A percentile compares a stretch with the other conserved stretches of the same genome.
Conservation (phyloP, 345 rosid species). For the Barbarea vulgaris region DNA sequence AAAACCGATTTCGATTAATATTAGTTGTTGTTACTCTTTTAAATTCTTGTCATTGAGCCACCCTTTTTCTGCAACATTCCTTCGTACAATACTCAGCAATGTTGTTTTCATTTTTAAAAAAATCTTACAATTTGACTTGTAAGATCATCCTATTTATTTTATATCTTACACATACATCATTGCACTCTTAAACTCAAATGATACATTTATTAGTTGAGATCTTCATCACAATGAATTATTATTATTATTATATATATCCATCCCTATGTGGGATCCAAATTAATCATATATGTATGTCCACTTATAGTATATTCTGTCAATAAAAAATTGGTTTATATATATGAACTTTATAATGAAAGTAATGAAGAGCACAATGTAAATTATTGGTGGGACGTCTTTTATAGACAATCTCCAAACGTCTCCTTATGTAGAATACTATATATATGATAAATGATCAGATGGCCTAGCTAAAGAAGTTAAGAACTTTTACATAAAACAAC, state of each 20-base stretch:
- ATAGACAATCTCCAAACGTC: background rate
- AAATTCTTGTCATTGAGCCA: background rate
- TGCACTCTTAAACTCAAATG: background rate
- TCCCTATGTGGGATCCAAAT: constrained; percentile 16
- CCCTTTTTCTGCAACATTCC: background rate
- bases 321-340: background rate
- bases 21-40: background rate
- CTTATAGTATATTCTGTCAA: background rate
- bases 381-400: background rate
- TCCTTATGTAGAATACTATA: background rate
- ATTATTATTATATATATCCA: background rate
- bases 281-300: constrained; percentile 15
- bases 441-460: no score
- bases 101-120: no score
- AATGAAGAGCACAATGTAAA: constrained; percentile 22
- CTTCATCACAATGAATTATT: background rate
- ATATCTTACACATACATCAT: background rate
- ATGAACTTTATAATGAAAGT: background rate
- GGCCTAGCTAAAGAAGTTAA: no score
- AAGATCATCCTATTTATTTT: background rate
- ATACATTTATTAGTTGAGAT: background rate
- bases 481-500: no score
- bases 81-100: background rate
- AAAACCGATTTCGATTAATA: background rate
- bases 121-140: background rate